phyloP scores from a whole-genome alignment of 1,284 basidiomycete genomes.

The Sporisorium graminicola region DNA sequence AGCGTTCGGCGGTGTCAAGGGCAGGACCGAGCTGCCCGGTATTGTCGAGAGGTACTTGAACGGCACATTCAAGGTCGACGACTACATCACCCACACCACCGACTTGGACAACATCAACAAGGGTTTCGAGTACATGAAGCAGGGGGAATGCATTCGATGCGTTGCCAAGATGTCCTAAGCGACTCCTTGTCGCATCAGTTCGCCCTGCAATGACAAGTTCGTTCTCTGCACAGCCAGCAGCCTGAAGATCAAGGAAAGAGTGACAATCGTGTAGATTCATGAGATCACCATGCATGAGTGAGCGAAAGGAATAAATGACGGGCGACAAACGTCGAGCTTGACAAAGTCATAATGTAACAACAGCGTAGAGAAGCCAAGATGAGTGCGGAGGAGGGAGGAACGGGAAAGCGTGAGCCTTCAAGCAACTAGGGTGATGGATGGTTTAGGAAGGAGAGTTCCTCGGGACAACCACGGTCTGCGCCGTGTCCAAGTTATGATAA shows the following conservation, averaged over 20 bases:
- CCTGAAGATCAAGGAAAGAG: background rate
- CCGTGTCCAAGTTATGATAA: constrained; percentile 35
- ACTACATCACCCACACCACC: constrained; percentile 70
- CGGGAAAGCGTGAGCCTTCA: no score
- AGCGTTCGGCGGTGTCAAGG: constrained; percentile 98
- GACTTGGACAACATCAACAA: constrained; percentile 82
- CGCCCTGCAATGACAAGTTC: background rate
- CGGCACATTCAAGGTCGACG: constrained; percentile 70
- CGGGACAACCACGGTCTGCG: constrained; percentile 23
- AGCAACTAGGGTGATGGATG: background rate
- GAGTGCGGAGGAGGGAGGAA: background rate
- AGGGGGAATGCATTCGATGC: constrained; percentile 90
- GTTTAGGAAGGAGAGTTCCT: background rate
- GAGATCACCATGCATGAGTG: background rate
- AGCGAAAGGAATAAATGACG: background rate
- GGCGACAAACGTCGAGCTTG: background rate
- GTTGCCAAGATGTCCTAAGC: constrained; percentile 45
- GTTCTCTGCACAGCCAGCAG: background rate
- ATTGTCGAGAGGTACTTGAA: constrained; percentile 67
- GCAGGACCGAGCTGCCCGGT: constrained; percentile 80
- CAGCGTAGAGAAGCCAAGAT: background rate
- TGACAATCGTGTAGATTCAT: background rate
- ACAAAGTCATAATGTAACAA: no score
- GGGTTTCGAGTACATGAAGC: constrained; percentile 95
- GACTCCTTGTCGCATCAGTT: background rate